phyloP scores from a whole-genome alignment of 2,329 filamentous ascomycete genomes.

The Lomentospora prolificans region DNA sequence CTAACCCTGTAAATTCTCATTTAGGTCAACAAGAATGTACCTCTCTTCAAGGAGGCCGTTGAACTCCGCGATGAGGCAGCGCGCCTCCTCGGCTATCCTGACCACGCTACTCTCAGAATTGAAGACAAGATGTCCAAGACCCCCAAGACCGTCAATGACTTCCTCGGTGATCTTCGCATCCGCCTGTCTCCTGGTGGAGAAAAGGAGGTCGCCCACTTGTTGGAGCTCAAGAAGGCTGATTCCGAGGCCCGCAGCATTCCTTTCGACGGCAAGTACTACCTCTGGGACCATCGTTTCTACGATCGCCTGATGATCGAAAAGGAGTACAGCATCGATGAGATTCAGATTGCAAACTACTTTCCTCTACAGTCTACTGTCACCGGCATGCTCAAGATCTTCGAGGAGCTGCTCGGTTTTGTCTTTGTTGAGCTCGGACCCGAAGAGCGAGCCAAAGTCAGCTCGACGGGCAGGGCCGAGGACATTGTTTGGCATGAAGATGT shows the following conservation, averaged over 20 bases:
- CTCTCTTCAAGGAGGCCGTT: constrained; percentile 66
- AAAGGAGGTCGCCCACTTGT: constrained; percentile 61
- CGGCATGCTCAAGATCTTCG: constrained; percentile 75
- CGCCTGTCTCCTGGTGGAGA: constrained; percentile 59
- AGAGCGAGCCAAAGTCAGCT: constrained; percentile 54
- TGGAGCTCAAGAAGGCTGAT: constrained; percentile 64
- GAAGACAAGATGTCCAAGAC: constrained; percentile 83
- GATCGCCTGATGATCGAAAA: constrained; percentile 71
- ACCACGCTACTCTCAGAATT: constrained; percentile 66
- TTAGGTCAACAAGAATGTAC: constrained; percentile 57
- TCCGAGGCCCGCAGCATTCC: constrained; percentile 46
- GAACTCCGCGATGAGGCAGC: constrained; percentile 69
- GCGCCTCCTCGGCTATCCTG: constrained; percentile 63
- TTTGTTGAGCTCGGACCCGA: constrained; percentile 64
- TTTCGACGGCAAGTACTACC: constrained; percentile 63
- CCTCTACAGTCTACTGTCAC: constrained; percentile 63
- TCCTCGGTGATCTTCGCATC: constrained; percentile 59
- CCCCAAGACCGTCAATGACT: constrained; percentile 60
- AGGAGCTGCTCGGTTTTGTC: constrained; percentile 68
- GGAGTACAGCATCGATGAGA: constrained; percentile 71
- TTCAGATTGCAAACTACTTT: constrained; percentile 76
- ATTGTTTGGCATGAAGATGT: constrained; percentile 78
- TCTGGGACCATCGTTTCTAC: constrained; percentile 78
- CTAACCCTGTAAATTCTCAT: neutral
- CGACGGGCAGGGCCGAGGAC: constrained; percentile 58